Conservation (phyloP, 2,329 filamentous ascomycete genomes). For the Aureobasidium subglaciale region DNA sequence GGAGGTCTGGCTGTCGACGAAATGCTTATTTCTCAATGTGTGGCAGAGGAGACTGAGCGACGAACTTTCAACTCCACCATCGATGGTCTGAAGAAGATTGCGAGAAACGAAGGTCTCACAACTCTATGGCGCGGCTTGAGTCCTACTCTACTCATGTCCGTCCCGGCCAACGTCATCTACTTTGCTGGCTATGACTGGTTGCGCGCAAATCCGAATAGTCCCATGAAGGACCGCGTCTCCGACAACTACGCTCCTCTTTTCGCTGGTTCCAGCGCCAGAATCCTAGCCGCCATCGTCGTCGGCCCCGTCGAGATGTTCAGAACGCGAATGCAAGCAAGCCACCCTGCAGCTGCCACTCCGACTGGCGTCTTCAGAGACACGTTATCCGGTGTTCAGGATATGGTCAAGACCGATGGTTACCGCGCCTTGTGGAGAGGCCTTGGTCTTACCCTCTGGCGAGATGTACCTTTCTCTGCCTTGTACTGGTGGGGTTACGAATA, state of each 20-base stretch:
- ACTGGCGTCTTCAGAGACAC: conserved; percentile 73
- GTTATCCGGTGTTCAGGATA: conserved; percentile 64
- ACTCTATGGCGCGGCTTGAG: conserved; percentile 90
- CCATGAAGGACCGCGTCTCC: conserved; percentile 53
- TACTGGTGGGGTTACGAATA: conserved; percentile 99
- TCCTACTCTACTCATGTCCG: conserved; percentile 88
- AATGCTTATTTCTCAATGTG: conserved; percentile 58
- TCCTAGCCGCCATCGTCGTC: conserved; percentile 74
- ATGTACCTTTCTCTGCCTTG: conserved; percentile 92
- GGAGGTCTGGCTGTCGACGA: conserved; percentile 34
- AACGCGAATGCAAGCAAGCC: conserved; percentile 79
- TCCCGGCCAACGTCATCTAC: conserved; percentile 96
- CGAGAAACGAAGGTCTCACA: conserved; percentile 77
- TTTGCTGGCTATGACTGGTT: conserved; percentile 98
- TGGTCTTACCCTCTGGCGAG: conserved; percentile 86
- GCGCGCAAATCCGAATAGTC: conserved; percentile 64
- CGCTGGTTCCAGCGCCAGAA: conserved; percentile 70
- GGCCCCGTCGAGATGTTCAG: conserved; percentile 90
- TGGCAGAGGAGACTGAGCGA: conserved; percentile 77
- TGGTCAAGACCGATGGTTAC: conserved; percentile 73
- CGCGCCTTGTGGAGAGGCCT: conserved; percentile 83
- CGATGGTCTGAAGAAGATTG: conserved; percentile 89
- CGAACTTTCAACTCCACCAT: conserved; percentile 83
- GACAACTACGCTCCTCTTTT: conserved; percentile 73
- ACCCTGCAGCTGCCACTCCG: conserved; percentile 33